These are phyloP conservation scores for Isoetes engelmannii DNA, from an alignment of 83 land plant genomes.

Conservation along the genomic window DNA sequence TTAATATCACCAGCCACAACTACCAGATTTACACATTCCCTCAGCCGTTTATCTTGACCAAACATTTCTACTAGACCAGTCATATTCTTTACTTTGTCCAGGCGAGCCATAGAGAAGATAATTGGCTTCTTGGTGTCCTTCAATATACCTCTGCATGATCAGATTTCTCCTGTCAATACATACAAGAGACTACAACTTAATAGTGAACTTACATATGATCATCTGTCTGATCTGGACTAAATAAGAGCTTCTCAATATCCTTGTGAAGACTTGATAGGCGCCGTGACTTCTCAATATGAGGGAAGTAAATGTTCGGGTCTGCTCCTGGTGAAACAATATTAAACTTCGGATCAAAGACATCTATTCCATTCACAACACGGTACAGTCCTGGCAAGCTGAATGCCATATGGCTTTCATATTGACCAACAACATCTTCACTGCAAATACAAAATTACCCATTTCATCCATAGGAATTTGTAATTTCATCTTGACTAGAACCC, in stretches of 20 bases:
- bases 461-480: not conserved
- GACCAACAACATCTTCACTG: slow-evolving; percentile 88
- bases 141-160: slow-evolving; percentile 49
- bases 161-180: not conserved
- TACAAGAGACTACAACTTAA: not conserved
- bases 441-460: slow-evolving; percentile 1
- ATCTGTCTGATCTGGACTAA: slow-evolving; percentile 42
- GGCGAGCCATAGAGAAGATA: slow-evolving; percentile 90
- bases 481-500: not conserved
- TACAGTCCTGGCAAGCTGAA: slow-evolving; percentile 76
- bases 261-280: slow-evolving; percentile 52
- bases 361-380: slow-evolving; percentile 72
- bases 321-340: slow-evolving; percentile 96
- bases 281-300: slow-evolving; percentile 53
- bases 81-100: slow-evolving; percentile 80
- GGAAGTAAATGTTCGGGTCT: slow-evolving; percentile 75
- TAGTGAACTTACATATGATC: slow-evolving; percentile 54
- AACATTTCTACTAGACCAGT: slow-evolving; percentile 77
- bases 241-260: slow-evolving; percentile 68
- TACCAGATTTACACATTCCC: slow-evolving; percentile 67
- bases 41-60: slow-evolving; percentile 47
- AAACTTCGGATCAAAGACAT: slow-evolving; percentile 89
- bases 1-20: slow-evolving; percentile 80
- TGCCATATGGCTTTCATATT: slow-evolving; percentile 84
- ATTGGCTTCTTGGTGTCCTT: slow-evolving; percentile 72